Conservation (phyloP, 1,139 yeast species). For the Sugiyamaella sp. region DNA sequence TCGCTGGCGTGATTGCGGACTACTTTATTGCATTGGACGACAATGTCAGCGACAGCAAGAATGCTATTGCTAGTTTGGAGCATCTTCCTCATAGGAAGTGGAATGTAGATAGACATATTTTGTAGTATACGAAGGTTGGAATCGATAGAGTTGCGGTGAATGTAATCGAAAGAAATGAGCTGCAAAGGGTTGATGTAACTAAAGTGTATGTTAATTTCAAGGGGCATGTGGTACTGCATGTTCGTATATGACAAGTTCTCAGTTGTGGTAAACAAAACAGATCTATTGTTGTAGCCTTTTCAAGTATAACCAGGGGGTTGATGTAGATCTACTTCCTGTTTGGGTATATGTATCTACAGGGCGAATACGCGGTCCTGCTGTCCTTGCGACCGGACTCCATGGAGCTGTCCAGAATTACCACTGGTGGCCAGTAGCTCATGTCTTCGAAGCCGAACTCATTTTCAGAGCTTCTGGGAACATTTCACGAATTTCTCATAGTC, state of each 20-base stretch:
- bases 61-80: constrained; percentile 24
- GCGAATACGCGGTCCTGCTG: background rate
- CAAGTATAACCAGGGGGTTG: background rate
- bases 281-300: background rate
- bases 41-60: constrained; percentile 33
- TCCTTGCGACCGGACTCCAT: no score
- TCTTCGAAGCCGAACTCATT: constrained; percentile 8
- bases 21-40: constrained; percentile 59
- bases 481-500: constrained; percentile 43
- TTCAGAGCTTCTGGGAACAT: constrained; percentile 33
- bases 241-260: background rate
- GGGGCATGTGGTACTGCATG: background rate
- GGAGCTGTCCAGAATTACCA: no score
- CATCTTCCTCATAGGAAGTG: constrained; percentile 20
- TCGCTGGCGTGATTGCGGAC: constrained; percentile 62
- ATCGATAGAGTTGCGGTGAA: no score
- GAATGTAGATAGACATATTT: constrained; percentile 21
- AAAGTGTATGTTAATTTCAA: no score
- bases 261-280: no score
- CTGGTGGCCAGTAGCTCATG: background rate
- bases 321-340: background rate
- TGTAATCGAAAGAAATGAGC: no score
- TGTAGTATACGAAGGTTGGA: constrained; percentile 3
- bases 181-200: no score
- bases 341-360: background rate